A percentile compares a stretch with the other conserved stretches of the same genome.
Evolutionary conservation across 2,329 filamentous ascomycete species (phyloP).

Genomic region (Penicillium palitans): DNA sequence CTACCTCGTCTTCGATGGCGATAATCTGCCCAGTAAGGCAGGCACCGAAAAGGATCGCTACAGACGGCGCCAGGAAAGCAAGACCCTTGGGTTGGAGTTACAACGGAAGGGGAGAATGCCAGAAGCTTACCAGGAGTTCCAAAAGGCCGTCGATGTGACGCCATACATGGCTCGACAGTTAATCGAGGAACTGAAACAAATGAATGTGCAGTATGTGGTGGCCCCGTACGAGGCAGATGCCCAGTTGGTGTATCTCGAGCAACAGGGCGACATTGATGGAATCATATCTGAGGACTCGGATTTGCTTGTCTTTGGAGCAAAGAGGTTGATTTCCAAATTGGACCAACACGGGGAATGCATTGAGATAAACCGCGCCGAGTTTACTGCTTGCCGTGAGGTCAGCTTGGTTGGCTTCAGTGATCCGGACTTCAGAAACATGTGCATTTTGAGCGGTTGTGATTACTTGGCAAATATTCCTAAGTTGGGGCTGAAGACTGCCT

Average conservation of each 20-base stretch:
- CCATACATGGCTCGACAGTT: conserved; percentile 90
- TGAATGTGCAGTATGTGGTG: conserved; percentile 81
- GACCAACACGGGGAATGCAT: conserved; percentile 92
- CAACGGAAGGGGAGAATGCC: conserved; percentile 76
- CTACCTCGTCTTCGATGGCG: conserved; percentile 94
- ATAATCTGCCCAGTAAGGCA: conserved; percentile 90
- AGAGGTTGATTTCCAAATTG: conserved; percentile 85
- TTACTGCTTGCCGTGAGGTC: conserved; percentile 83
- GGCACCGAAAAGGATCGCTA: conserved; percentile 76
- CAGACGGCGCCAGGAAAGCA: conserved; percentile 75
- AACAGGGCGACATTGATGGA: conserved; percentile 76
- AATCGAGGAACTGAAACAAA: conserved; percentile 85
- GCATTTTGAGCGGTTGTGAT: conserved; percentile 93
- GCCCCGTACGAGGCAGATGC: conserved; percentile 97
- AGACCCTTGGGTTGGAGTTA: conserved; percentile 72
- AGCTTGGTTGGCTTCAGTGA: conserved; percentile 92
- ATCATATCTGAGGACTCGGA: conserved; percentile 97
- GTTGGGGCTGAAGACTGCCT: conserved; percentile 89
- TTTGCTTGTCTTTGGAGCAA: conserved; percentile 90
- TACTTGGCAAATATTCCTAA: conserved; percentile 84
- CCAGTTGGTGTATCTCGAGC: conserved; percentile 93
- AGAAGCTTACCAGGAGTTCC: conserved; percentile 81
- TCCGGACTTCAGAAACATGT: conserved; percentile 88
- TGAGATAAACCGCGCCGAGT: conserved; percentile 86
- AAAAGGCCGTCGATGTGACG: conserved; percentile 94